phyloP scores from a whole-genome alignment of 2,329 filamentous ascomycete species.

The Trichoderma gracile region DNA sequence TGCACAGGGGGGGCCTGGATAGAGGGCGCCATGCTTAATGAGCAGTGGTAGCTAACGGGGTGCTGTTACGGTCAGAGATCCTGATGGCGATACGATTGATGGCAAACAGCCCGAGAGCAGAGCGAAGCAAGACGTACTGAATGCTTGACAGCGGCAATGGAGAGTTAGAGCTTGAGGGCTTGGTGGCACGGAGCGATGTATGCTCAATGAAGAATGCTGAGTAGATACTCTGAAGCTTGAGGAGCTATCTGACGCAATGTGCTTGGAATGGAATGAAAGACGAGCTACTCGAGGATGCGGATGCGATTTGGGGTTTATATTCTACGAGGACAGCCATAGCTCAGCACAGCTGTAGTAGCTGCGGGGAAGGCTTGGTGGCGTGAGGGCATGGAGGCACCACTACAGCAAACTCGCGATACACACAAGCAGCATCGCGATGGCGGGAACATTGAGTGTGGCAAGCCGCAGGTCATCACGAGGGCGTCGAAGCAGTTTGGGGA shows the following conservation, averaged over 20 bases:
- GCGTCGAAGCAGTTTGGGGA: conserved; percentile 11
- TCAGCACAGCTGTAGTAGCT: conserved; percentile 3
- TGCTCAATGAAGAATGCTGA: conserved; percentile 10
- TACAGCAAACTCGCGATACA: conserved; percentile 17
- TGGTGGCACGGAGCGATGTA: not conserved
- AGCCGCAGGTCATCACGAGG: conserved; percentile 26
- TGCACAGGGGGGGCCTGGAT: conserved; percentile 28
- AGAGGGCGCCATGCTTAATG: conserved; percentile 30
- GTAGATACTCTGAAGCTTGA: not conserved
- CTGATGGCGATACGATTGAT: conserved; percentile 25
- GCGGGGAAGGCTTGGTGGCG: conserved; percentile 25
- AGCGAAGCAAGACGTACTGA: conserved; percentile 34
- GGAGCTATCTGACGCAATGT: not conserved
- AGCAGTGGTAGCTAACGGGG: conserved; percentile 25
- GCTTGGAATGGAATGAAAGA: conserved; percentile 12
- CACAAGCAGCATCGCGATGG: conserved; percentile 19
- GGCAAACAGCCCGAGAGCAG: conserved; percentile 30
- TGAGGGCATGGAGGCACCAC: conserved; percentile 19
- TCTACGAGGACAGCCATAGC: conserved; percentile 18
- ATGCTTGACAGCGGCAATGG: conserved; percentile 4
- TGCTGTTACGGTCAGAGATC: conserved; percentile 5
- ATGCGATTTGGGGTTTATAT: conserved; percentile 23
- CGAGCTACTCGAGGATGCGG: not conserved
- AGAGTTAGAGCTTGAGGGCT: not conserved
- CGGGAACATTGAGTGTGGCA: conserved; percentile 22